Percentiles rank a stretch among this genome's conserved stretches.
These are phyloP conservation scores for Leccinellum luteum DNA, from an alignment of 768 basidiomycete species.

Conservation along the genomic window DNA sequence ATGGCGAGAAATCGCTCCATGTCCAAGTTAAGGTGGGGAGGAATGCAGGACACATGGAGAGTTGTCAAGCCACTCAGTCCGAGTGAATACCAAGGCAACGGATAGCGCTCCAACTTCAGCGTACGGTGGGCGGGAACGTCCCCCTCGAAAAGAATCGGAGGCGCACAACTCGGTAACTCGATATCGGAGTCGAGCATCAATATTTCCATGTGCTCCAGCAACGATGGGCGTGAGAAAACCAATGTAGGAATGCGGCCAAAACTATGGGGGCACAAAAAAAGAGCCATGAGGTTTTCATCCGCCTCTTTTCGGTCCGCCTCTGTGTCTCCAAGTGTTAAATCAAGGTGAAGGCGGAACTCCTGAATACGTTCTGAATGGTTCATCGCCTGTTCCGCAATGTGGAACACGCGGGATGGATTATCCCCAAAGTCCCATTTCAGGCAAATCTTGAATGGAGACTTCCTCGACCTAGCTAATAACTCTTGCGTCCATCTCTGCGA, in stretches of 20 bases:
- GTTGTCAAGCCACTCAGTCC: slow-evolving; percentile 27
- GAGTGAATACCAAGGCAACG: background rate
- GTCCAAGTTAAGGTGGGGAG: slow-evolving; percentile 22
- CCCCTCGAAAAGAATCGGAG: background rate
- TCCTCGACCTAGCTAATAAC: no score
- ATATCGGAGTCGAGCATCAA: background rate
- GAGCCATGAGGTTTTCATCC: background rate
- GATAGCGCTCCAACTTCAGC: background rate
- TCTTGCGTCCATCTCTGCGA: no score
- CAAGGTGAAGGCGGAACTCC: background rate
- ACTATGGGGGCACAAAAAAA: background rate
- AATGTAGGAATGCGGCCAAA: background rate
- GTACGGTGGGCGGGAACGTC: background rate
- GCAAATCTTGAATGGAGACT: no score
- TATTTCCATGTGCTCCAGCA: background rate
- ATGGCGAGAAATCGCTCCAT: slow-evolving; percentile 29
- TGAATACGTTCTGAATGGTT: background rate
- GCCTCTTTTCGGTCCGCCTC: no score
- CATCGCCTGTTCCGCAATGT: background rate
- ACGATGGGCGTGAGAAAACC: background rate
- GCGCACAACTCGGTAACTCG: background rate
- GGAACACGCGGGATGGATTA: no score
- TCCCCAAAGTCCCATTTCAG: background rate
- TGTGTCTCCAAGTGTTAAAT: no score
- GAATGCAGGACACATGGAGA: slow-evolving; percentile 31